phyloP scores from a whole-genome alignment of 441 rosid species.

The Lepidium campestre region DNA sequence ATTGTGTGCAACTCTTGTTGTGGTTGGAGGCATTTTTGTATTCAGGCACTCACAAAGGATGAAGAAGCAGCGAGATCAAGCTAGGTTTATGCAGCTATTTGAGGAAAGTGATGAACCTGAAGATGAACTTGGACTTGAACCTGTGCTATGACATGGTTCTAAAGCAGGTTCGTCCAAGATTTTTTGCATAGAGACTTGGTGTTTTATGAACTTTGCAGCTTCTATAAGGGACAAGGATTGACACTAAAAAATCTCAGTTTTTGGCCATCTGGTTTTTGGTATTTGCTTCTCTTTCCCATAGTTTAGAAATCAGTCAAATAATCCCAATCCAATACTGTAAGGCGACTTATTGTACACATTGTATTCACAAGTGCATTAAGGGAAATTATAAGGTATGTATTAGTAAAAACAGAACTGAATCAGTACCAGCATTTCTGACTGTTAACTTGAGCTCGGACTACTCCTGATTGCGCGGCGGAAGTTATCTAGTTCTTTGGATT shows the following conservation, averaged over 20 bases:
- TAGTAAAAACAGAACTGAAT: slow-evolving; percentile 7
- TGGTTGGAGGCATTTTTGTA: slow-evolving; percentile 37
- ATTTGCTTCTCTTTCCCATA: neutral
- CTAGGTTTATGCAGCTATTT: slow-evolving; percentile 77
- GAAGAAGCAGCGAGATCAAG: slow-evolving; percentile 85
- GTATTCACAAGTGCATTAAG: neutral
- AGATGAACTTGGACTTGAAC: slow-evolving; percentile 75
- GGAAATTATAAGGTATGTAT: neutral
- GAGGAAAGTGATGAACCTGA: slow-evolving; percentile 87
- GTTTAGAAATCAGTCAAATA: neutral
- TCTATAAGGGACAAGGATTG: neutral
- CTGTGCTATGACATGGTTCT: slow-evolving; percentile 9
- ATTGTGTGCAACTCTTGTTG: slow-evolving; percentile 37
- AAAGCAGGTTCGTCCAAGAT: neutral
- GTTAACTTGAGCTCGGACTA: slow-evolving; percentile 23
- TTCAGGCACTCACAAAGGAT: slow-evolving; percentile 61
- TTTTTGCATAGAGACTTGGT: neutral
- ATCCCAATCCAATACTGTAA: neutral
- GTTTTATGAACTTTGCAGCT: slow-evolving; percentile 10
- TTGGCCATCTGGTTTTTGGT: neutral
- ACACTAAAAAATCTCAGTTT: neutral
- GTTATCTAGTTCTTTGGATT: slow-evolving; percentile 48
- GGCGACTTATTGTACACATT: neutral
- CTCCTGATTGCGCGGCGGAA: slow-evolving; percentile 40
- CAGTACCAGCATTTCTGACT: neutral